A percentile compares a stretch with the other conserved stretches of the same genome.
These are phyloP conservation scores for Yueomyces sp. DNA, from an alignment of 805 yeast genomes.

Conservation along the genomic window DNA sequence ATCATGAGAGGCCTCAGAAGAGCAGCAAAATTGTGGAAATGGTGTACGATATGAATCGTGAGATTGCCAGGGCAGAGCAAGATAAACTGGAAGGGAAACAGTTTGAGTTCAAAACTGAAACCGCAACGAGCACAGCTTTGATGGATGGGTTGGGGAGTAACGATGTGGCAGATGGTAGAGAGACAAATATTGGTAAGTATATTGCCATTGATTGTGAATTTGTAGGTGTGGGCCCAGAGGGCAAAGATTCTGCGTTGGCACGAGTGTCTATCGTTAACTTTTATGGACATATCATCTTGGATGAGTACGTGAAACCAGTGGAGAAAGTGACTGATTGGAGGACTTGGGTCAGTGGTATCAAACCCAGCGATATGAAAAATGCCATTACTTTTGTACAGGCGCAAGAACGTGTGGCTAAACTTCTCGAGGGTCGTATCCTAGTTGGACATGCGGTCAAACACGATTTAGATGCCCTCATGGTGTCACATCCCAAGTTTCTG, in stretches of 20 bases:
- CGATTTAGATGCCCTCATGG: conserved; percentile 54
- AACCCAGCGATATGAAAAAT: conserved; percentile 50
- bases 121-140: not conserved
- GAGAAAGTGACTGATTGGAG: conserved; percentile 81
- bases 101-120: conserved; percentile 9
- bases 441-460: conserved; percentile 82
- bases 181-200: conserved; percentile 50
- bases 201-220: conserved; percentile 87
- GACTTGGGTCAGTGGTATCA: conserved; percentile 83
- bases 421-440: conserved; percentile 42
- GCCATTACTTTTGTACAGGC: conserved; percentile 62
- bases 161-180: conserved; percentile 6
- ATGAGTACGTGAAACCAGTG: conserved; percentile 60
- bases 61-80: conserved; percentile 12
- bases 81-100: conserved; percentile 12
- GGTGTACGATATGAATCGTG: conserved; percentile 21
- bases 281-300: conserved; percentile 60
- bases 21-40: conserved; percentile 17
- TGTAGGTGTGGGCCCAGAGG: conserved; percentile 78
- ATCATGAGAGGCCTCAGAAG: not conserved
- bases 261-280: conserved; percentile 80
- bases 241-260: conserved; percentile 59
- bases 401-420: conserved; percentile 38
- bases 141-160: conserved; percentile 1
- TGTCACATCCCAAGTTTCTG: conserved; percentile 51